Evolutionary conservation across 805 yeast species (phyloP).

Genomic region (Ogataea trehaloabstinens): DNA sequence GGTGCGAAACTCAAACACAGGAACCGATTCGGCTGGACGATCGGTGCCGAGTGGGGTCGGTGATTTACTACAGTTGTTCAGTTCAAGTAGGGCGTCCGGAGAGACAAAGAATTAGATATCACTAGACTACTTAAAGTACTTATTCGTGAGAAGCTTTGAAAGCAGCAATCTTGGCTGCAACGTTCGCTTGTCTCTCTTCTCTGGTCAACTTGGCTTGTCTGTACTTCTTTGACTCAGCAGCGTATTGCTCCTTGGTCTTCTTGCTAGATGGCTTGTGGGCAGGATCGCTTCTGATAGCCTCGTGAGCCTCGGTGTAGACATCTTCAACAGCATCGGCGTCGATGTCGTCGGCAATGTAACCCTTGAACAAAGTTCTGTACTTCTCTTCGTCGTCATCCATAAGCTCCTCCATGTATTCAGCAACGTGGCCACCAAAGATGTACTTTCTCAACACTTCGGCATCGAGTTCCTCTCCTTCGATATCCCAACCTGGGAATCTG

Average conservation of each 20-base stretch:
- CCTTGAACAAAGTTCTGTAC: conserved; percentile 93
- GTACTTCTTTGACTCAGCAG: conserved; percentile 94
- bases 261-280: conserved; percentile 80
- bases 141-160: conserved; percentile 57
- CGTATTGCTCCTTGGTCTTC: conserved; percentile 97
- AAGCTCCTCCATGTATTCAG: conserved; percentile 99
- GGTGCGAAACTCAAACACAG: too few relatives aligned
- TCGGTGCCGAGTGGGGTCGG: too few relatives aligned
- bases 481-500: conserved; percentile 99
- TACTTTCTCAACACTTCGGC: conserved; percentile 96
- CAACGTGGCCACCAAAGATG: conserved; percentile 99
- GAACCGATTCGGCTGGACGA: too few relatives aligned
- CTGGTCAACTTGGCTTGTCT: conserved; percentile 82
- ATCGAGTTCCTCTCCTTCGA: conserved; percentile 97
- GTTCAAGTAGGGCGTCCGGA: too few relatives aligned
- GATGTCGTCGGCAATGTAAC: conserved; percentile 94
- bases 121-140: conserved; percentile 20
- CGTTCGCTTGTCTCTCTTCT: conserved; percentile 86
- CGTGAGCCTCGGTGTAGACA: conserved; percentile 92
- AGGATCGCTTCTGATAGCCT: conserved; percentile 95
- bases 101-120: neutral
- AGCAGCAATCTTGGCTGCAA: conserved; percentile 92
- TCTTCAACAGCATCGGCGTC: conserved; percentile 98
- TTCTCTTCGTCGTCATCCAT: conserved; percentile 99
- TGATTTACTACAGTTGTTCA: too few relatives aligned